phyloP scores from a whole-genome alignment of 306 rosid genomes.

The Dalbergia cultrata region DNA sequence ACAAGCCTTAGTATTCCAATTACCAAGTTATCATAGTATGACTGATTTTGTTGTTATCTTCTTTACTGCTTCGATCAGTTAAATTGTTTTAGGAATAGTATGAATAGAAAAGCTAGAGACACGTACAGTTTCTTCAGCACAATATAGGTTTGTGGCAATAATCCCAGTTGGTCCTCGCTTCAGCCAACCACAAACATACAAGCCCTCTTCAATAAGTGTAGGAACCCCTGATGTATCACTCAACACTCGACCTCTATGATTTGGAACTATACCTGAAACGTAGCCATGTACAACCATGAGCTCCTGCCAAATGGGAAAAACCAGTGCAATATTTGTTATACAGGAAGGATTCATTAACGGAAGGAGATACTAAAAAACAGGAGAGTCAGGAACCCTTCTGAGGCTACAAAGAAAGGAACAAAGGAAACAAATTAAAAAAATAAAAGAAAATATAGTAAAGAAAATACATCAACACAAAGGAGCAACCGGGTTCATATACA shows the following conservation, averaged over 20 bases:
- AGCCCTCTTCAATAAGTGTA: constrained; percentile 68
- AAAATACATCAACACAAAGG: background rate
- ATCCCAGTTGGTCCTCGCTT: constrained; percentile 99
- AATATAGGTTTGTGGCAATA: constrained; percentile 85
- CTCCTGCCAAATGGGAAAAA: constrained; percentile 8
- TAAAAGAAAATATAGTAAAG: background rate
- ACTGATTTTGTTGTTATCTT: constrained; percentile 12
- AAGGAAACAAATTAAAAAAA: constrained; percentile 22
- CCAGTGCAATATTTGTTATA: background rate
- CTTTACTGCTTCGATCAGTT: constrained; percentile 11
- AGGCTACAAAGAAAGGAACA: constrained; percentile 17
- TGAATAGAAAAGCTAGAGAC: constrained; percentile 37
- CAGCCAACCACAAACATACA: constrained; percentile 96
- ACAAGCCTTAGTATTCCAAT: constrained; percentile 7
- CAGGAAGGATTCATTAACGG: constrained; percentile 16
- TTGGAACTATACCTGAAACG: constrained; percentile 85
- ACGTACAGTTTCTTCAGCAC: constrained; percentile 94
- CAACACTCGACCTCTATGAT: constrained; percentile 78
- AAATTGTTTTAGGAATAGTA: constrained; percentile 31
- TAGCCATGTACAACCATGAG: constrained; percentile 23
- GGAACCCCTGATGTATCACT: constrained; percentile 56
- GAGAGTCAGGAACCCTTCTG: constrained; percentile 15
- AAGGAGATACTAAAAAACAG: constrained; percentile 12
- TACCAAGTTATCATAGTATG: constrained; percentile 3
- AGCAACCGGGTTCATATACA: constrained; percentile 12